Percentiles rank a stretch among this genome's conserved stretches.
phyloP scores from a whole-genome alignment of 2,329 filamentous ascomycete species.

The Pleomassaria siparia region DNA sequence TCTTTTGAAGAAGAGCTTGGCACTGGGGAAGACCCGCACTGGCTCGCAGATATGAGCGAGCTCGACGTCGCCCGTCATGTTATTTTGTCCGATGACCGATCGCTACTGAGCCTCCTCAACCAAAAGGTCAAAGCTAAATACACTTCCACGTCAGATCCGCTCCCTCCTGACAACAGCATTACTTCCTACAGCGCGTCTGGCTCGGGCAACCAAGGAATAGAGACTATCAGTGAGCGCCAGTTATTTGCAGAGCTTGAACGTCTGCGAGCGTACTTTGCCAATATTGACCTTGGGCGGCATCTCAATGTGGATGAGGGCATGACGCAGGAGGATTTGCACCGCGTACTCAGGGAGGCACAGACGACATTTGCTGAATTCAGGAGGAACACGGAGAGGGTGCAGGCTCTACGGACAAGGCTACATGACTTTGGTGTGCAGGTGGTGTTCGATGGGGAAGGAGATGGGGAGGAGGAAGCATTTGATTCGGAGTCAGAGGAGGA shows the following conservation, averaged over 20 bases:
- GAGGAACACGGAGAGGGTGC: conserved; percentile 22
- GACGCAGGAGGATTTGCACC: conserved; percentile 21
- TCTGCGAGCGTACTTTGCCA: conserved; percentile 30
- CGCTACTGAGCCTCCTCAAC: conserved; percentile 71
- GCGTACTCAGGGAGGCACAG: conserved; percentile 21
- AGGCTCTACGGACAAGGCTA: conserved; percentile 12
- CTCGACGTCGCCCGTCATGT: conserved; percentile 70
- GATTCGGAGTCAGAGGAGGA: conserved; percentile 15
- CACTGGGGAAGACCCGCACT: conserved; percentile 32
- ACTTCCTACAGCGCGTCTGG: conserved; percentile 21
- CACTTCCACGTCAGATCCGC: conserved; percentile 74
- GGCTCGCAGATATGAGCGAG: conserved; percentile 32
- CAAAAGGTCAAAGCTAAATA: conserved; percentile 56
- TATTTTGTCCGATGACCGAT: conserved; percentile 73
- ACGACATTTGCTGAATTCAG: conserved; percentile 30
- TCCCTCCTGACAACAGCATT: conserved; percentile 64
- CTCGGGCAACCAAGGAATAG: conserved; percentile 3
- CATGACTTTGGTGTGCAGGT: conserved; percentile 29
- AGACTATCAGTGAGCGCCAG: conserved; percentile 13
- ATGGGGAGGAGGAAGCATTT: conserved; percentile 2
- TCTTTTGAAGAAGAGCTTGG: conserved; percentile 39
- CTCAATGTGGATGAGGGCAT: conserved; percentile 14
- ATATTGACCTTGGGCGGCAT: conserved; percentile 24
- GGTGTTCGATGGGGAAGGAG: conserved; percentile 21
- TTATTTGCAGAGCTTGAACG: conserved; percentile 28